Percentiles rank a stretch among this genome's conserved stretches.
Conservation (phyloP, 192 early-diverging fungal genomes). For the Neocallimastix lanati region DNA sequence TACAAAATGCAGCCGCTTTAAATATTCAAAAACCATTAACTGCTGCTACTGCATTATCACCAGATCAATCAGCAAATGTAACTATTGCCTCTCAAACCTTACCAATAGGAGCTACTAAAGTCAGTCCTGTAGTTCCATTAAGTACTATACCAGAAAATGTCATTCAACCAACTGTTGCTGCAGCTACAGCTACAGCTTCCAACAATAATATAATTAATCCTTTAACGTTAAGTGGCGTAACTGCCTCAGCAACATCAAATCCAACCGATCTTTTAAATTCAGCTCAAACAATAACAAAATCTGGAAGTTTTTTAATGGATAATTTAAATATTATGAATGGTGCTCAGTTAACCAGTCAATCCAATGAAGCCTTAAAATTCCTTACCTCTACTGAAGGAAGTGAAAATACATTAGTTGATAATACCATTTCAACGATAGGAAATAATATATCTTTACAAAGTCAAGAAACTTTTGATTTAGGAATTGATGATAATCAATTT, state of each 20-base stretch:
- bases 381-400: background rate
- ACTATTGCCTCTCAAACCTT: too few species aligned
- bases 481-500: background rate
- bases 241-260: too few species aligned
- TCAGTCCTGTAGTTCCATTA: too few species aligned
- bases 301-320: background rate
- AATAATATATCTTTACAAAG: background rate
- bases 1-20: too few species aligned
- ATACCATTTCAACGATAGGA: background rate
- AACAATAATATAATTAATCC: background rate
- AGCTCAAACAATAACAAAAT: background rate
- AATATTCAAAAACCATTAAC: too few species aligned
- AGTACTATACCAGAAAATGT: too few species aligned
- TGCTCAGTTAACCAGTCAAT: background rate
- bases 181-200: too few species aligned
- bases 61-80: too few species aligned
- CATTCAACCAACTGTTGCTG: too few species aligned
- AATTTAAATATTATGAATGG: background rate
- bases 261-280: background rate
- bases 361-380: background rate
- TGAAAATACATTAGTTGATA: background rate
- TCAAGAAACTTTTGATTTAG: background rate
- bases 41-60: too few species aligned
- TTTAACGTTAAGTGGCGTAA: background rate
- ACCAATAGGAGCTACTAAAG: too few species aligned